Evolutionary conservation across 23 red algal genomes (phyloP).

Genomic region (Gracilaria domingensis): DNA sequence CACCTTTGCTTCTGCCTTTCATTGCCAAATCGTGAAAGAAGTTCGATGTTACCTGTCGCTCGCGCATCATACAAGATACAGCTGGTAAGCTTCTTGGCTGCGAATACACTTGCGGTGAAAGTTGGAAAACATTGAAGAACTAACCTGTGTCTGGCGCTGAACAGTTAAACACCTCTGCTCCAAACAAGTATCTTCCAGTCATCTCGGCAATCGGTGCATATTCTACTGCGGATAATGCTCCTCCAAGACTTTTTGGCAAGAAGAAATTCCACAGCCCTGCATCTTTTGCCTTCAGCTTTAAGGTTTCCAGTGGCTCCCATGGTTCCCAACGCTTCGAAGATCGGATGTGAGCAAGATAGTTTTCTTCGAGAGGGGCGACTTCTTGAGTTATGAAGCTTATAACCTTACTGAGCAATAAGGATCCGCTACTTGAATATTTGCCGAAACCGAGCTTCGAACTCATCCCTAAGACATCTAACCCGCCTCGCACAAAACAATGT

Average conservation of each 20-base stretch:
- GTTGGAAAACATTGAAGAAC: not conserved
- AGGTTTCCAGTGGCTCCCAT: slow-evolving; percentile 57
- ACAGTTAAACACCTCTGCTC: slow-evolving; percentile 91
- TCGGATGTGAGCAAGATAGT: slow-evolving; percentile 37
- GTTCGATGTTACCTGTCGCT: slow-evolving; percentile 88
- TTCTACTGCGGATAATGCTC: slow-evolving; percentile 64
- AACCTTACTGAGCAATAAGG: slow-evolving; percentile 21
- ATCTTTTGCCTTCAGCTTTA: slow-evolving; percentile 73
- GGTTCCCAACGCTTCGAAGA: slow-evolving; percentile 45
- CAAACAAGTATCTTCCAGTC: slow-evolving; percentile 63
- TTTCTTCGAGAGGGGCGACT: slow-evolving; percentile 66
- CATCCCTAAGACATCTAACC: not conserved
- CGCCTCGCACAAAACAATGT: slow-evolving; percentile 49
- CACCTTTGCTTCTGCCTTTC: slow-evolving; percentile 70
- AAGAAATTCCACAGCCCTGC: slow-evolving; percentile 89
- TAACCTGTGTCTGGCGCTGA: slow-evolving; percentile 88
- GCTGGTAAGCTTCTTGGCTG: not conserved
- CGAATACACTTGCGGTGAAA: not conserved
- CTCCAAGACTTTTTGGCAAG: slow-evolving; percentile 81
- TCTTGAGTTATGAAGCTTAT: slow-evolving; percentile 66
- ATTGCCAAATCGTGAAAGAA: slow-evolving; percentile 79
- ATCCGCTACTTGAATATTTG: not conserved
- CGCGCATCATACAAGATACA: not conserved
- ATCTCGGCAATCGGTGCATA: slow-evolving; percentile 82
- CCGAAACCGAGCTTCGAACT: not conserved